These are phyloP conservation scores for Mortierella sp. DNA, from an alignment of 371 early-diverging fungal species.

Conservation along the genomic window DNA sequence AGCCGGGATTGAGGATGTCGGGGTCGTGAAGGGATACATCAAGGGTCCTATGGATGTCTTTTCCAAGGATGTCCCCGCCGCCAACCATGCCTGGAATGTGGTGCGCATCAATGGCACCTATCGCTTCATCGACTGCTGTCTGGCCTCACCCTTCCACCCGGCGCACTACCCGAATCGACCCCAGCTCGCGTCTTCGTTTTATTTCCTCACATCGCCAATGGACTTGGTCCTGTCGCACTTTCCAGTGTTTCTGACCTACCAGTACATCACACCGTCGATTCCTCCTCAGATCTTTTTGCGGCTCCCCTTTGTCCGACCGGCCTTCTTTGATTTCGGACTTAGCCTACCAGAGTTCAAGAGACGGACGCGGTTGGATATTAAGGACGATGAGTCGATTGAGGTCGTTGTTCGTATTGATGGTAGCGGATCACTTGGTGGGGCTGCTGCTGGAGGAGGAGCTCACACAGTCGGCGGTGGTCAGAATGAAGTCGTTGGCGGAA, in stretches of 20 bases:
- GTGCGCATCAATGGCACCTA: constrained; percentile 74
- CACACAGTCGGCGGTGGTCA: background rate
- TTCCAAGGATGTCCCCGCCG: constrained; percentile 50
- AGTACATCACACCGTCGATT: constrained; percentile 54
- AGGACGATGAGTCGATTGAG: constrained; percentile 52
- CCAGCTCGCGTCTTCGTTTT: constrained; percentile 45
- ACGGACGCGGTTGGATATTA: constrained; percentile 39
- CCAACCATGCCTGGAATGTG: constrained; percentile 75
- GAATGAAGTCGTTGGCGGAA: background rate
- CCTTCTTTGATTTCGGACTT: constrained; percentile 54
- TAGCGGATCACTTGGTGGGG: constrained; percentile 4
- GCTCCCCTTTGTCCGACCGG: constrained; percentile 53
- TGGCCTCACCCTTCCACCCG: constrained; percentile 61
- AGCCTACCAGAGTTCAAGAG: constrained; percentile 52
- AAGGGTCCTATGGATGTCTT: constrained; percentile 60
- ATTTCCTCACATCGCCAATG: constrained; percentile 52
- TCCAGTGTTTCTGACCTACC: constrained; percentile 46
- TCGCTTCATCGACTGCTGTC: constrained; percentile 73
- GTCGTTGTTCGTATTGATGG: constrained; percentile 52
- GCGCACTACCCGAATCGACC: constrained; percentile 52
- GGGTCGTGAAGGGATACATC: constrained; percentile 69
- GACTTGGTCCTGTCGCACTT: constrained; percentile 51
- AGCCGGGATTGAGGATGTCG: constrained; percentile 66
- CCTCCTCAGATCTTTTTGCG: constrained; percentile 40
- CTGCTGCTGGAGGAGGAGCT: background rate